Evolutionary conservation across 192 early-diverging fungal species (phyloP).

Genomic region (Phlyctochytrium planicorne): DNA sequence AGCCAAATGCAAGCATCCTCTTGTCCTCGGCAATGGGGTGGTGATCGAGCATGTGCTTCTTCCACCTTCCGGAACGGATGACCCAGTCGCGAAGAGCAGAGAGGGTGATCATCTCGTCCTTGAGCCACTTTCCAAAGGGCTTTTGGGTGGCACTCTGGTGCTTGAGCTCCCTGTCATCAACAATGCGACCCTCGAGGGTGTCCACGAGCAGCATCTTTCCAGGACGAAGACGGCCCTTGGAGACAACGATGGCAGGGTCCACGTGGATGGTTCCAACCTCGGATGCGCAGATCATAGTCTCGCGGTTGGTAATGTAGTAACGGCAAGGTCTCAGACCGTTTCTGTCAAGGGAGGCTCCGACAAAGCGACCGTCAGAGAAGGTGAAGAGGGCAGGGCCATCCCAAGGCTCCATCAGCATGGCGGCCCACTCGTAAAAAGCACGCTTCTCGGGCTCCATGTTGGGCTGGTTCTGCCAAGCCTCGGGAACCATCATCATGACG

Average conservation of each 20-base stretch:
- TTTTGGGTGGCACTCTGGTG: slow-evolving; percentile 52
- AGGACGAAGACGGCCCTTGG: slow-evolving; percentile 93
- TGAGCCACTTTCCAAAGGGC: slow-evolving; percentile 85
- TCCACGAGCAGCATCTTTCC: slow-evolving; percentile 98
- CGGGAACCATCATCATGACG: slow-evolving; percentile 99
- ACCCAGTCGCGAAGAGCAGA: slow-evolving; percentile 56
- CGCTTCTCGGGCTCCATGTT: slow-evolving; percentile 82
- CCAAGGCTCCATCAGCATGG: slow-evolving; percentile 97
- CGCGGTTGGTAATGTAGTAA: slow-evolving; percentile 89
- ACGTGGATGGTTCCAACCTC: slow-evolving; percentile 92
- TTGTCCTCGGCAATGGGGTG: slow-evolving; percentile 41
- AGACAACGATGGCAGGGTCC: slow-evolving; percentile 72
- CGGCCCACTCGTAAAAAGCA: slow-evolving; percentile 97
- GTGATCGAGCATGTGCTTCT: slow-evolving; percentile 52
- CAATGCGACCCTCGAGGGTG: slow-evolving; percentile 82
- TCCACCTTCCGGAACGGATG: slow-evolving; percentile 30
- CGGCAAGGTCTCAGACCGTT: slow-evolving; percentile 98
- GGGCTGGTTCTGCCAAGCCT: slow-evolving; percentile 94
- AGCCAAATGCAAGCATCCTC: slow-evolving; percentile 83
- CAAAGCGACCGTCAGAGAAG: slow-evolving; percentile 95
- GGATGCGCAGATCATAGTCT: slow-evolving; percentile 96
- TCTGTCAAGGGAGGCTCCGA: slow-evolving; percentile 97
- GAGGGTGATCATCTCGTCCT: slow-evolving; percentile 76
- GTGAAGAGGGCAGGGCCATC: slow-evolving; percentile 98
- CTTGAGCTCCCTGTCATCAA: slow-evolving; percentile 89